Base-by-base conservation (phyloP, 1,139 yeast species). In the Kodamaea sp. region DNA sequence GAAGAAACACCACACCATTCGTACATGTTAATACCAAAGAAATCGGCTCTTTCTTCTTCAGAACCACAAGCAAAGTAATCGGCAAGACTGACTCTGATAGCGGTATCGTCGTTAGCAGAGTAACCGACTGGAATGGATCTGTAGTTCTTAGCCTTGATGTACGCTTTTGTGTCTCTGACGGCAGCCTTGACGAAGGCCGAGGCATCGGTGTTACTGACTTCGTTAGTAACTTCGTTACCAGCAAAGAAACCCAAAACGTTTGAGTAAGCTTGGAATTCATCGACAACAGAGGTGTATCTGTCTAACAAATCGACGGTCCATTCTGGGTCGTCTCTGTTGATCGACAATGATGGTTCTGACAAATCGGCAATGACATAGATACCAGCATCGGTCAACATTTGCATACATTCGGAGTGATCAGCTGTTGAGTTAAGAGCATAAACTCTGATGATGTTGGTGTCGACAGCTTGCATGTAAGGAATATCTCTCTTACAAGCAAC, bases 1-100 rank as follows among this genome's bases (percentile, higher is more conserved):
- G 78, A 61, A 24, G 92, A 78, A 33, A 64, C 53, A 50, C 96
- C 96, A 75, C 97, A 89, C 96, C 96, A 89, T 70, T 85, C 94
- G 73, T 89, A 89, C 88, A 85, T 85, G 78, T 89, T 89, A 57
- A 88, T 81, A 70, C 96, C 96, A 62, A 85, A 88, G 71, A 89
- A 87, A 64, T 89, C 96, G 41, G 94, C 94, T 51, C 75, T 73
- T 34, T 63, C 81, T 11, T 50, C 54, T 22, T 62, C 65, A 44
- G 72, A 78, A 62, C 92, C 92, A 67, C 96, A 87, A 57, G 86
- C 78, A 63, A 88, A 84, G 70, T 85, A 88, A 58, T 82, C 81
- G 39, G 95, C 95, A 49, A 84, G 75, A 31, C 78, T 65, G 46
- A 74, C 76, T 60, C 95, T 79, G 54, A 84, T 85, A 32, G 74